Evolutionary conservation across 2,329 filamentous ascomycete genomes (phyloP).

Genomic region (Acarospora socialis): DNA sequence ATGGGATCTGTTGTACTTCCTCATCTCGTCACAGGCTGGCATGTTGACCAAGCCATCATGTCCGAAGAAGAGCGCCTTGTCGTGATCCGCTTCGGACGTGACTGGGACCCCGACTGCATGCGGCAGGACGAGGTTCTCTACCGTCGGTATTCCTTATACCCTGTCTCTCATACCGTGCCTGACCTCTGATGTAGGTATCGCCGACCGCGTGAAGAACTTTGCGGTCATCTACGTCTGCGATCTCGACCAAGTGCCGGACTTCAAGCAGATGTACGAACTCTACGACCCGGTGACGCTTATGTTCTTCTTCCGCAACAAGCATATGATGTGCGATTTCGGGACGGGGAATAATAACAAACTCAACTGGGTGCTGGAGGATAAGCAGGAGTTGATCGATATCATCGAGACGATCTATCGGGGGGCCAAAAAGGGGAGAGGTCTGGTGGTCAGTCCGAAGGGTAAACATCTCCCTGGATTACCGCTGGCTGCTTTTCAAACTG

Average conservation of each 20-base stretch:
- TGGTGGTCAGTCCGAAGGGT: slow-evolving; percentile 91
- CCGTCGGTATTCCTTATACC: slow-evolving; percentile 35
- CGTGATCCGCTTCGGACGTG: slow-evolving; percentile 83
- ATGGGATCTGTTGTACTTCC: slow-evolving; percentile 85
- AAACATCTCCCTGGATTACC: slow-evolving; percentile 19
- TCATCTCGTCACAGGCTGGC: slow-evolving; percentile 85
- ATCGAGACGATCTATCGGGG: slow-evolving; percentile 95
- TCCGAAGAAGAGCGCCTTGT: slow-evolving; percentile 84
- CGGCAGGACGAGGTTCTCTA: slow-evolving; percentile 86
- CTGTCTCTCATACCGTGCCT: not conserved
- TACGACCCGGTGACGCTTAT: slow-evolving; percentile 91
- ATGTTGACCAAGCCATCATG: slow-evolving; percentile 93
- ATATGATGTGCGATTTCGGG: slow-evolving; percentile 93
- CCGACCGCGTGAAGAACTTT: slow-evolving; percentile 87
- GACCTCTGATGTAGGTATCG: slow-evolving; percentile 41
- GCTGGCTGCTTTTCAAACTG: slow-evolving; percentile 3
- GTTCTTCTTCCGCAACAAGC: slow-evolving; percentile 97
- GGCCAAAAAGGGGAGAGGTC: slow-evolving; percentile 93
- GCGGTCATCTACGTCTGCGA: slow-evolving; percentile 89
- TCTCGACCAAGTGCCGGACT: slow-evolving; percentile 78
- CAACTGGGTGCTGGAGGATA: slow-evolving; percentile 93
- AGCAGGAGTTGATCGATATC: slow-evolving; percentile 97
- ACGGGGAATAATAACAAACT: slow-evolving; percentile 99
- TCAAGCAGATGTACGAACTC: slow-evolving; percentile 89
- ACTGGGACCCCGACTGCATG: slow-evolving; percentile 69